Evolutionary conservation across 306 rosid species (phyloP).

Genomic region (Comarum palustre): DNA sequence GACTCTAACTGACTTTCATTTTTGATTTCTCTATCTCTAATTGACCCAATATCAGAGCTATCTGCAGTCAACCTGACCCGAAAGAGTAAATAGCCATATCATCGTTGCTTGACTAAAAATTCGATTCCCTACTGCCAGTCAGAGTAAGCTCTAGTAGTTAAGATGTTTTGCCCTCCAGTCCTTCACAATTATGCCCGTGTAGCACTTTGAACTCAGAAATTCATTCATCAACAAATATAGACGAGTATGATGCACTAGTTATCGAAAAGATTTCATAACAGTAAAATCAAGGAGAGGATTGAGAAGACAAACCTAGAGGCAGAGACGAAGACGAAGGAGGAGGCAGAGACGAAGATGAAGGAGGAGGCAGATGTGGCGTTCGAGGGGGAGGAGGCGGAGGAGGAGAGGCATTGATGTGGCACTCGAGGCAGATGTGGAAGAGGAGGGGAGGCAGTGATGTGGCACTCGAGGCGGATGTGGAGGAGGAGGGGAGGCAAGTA

Average conservation of each 20-base stretch:
- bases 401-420: no score
- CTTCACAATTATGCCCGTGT: neutral
- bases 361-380: no score
- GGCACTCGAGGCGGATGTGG: no score
- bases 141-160: neutral
- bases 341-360: no score
- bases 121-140: neutral
- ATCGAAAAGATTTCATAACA: no score
- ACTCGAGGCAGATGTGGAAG: no score
- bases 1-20: neutral
- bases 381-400: no score
- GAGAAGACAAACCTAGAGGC: no score
- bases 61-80: neutral
- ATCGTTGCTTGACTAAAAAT: neutral
- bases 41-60: neutral
- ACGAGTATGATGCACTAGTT: neutral
- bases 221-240: neutral
- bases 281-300: neutral
- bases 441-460: no score
- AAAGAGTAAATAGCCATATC: neutral
- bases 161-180: neutral
- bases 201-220: neutral
- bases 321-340: no score
- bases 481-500: no score
- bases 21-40: neutral